These are phyloP conservation scores for Leccinum aurantiacum DNA, from an alignment of 768 basidiomycete genomes.

Conservation along the genomic window DNA sequence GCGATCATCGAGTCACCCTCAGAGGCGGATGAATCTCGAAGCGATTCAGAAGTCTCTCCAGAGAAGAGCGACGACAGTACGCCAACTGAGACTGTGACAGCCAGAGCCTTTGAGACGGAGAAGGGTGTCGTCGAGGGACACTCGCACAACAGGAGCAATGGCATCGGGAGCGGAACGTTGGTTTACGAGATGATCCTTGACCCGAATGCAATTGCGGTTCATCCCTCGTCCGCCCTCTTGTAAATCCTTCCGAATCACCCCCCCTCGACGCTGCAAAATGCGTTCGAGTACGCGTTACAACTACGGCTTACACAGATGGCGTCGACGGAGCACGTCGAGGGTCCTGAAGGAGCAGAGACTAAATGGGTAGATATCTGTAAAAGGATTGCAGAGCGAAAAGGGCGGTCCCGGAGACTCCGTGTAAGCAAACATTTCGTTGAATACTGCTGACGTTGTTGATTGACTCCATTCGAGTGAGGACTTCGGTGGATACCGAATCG, in stretches of 20 bases:
- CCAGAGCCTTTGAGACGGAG: slow-evolving; percentile 18
- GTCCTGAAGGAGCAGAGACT: slow-evolving; percentile 76
- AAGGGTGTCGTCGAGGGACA: neutral
- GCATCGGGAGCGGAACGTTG: neutral
- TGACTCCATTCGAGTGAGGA: slow-evolving; percentile 23
- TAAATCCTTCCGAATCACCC: slow-evolving; percentile 48
- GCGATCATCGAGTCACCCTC: too few species aligned
- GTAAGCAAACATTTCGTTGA: slow-evolving; percentile 16
- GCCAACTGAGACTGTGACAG: neutral
- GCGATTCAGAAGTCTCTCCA: too few species aligned
- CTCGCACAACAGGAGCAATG: neutral
- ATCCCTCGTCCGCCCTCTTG: slow-evolving; percentile 45
- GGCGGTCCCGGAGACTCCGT: slow-evolving; percentile 24
- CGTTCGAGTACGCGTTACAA: slow-evolving; percentile 79
- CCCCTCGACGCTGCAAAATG: slow-evolving; percentile 49
- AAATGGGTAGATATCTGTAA: slow-evolving; percentile 84
- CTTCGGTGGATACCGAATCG: slow-evolving; percentile 30
- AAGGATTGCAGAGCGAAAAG: slow-evolving; percentile 73
- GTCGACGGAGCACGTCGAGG: slow-evolving; percentile 79
- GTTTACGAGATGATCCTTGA: slow-evolving; percentile 33
- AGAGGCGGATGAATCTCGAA: too few species aligned
- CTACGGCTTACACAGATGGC: slow-evolving; percentile 84
- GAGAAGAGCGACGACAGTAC: neutral
- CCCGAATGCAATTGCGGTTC: slow-evolving; percentile 32
- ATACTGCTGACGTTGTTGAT: neutral